Percentiles rank a stretch among this genome's conserved stretches.
Conservation (phyloP, 306 rosid genomes). For the Prunus salicina region DNA sequence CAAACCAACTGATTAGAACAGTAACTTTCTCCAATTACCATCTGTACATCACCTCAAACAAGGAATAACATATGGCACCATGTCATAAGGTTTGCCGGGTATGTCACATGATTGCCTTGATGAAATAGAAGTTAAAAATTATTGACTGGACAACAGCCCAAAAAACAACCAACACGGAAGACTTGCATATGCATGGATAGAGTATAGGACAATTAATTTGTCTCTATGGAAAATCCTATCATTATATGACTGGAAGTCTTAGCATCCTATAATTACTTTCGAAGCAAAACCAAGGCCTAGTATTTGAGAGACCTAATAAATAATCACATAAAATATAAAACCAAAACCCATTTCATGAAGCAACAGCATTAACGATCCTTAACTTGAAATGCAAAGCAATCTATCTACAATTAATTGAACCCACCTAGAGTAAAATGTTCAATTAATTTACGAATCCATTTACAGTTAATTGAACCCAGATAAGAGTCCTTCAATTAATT, state of each 20-base stretch:
- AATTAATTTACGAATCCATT: constrained; percentile 23
- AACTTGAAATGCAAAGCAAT: neutral
- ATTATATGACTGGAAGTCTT: neutral
- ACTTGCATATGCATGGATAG: neutral
- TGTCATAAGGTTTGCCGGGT: neutral
- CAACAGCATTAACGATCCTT: neutral
- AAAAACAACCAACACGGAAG: neutral
- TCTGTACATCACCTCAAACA: neutral
- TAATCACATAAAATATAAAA: neutral
- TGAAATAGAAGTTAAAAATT: neutral
- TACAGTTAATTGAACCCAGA: constrained; percentile 6
- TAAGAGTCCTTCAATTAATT: constrained; percentile 26
- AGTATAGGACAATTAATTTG: too few species aligned
- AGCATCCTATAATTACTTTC: neutral
- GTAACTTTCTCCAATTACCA: neutral
- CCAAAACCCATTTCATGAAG: neutral
- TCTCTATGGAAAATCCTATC: neutral
- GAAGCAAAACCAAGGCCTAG: neutral
- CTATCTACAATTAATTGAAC: constrained; percentile 15
- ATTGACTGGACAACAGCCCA: neutral
- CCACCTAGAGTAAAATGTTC: constrained; percentile 21
- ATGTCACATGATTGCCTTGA: neutral
- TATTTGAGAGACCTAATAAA: neutral
- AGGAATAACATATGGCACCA: neutral
- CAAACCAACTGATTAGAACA: neutral